Percentiles rank a stretch among this genome's conserved stretches.
Conservation (phyloP, 768 basidiomycete species). For the Mycena sanguinolenta region DNA sequence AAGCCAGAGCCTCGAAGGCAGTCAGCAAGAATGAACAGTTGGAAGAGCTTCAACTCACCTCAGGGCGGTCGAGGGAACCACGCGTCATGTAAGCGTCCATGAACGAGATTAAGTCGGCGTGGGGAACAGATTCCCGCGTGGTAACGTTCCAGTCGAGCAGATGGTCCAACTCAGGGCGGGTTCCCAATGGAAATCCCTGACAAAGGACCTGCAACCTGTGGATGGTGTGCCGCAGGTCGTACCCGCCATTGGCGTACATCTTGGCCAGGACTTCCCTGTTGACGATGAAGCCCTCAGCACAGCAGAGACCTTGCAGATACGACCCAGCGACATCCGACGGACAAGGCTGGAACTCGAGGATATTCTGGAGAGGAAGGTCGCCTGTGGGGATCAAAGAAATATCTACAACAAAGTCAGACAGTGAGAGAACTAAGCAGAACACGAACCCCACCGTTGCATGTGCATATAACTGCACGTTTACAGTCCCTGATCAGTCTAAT, state of each 20-base stretch:
- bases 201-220: constrained; percentile 67
- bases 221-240: constrained; percentile 78
- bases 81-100: constrained; percentile 65
- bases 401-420: constrained; percentile 60
- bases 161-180: constrained; percentile 23
- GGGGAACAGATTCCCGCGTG: constrained; percentile 26
- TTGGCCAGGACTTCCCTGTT: constrained; percentile 55
- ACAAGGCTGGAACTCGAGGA: constrained; percentile 76
- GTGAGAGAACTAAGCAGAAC: neutral
- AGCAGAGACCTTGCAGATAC: constrained; percentile 77
- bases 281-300: constrained; percentile 65
- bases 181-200: constrained; percentile 47
- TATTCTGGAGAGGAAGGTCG: constrained; percentile 83
- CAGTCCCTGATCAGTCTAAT: constrained; percentile 86
- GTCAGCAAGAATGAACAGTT: constrained; percentile 19
- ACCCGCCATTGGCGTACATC: constrained; percentile 55
- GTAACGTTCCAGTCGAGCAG: constrained; percentile 38
- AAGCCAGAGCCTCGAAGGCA: constrained; percentile 45
- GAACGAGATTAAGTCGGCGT: constrained; percentile 66
- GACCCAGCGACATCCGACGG: constrained; percentile 66
- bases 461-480: constrained; percentile 90
- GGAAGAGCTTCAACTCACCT: constrained; percentile 51
- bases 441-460: constrained; percentile 86
- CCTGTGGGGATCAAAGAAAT: constrained; percentile 74
- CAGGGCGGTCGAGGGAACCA: constrained; percentile 47